phyloP scores from a whole-genome alignment of 2,329 filamentous ascomycete species.

The Grosmannia penicillata region DNA sequence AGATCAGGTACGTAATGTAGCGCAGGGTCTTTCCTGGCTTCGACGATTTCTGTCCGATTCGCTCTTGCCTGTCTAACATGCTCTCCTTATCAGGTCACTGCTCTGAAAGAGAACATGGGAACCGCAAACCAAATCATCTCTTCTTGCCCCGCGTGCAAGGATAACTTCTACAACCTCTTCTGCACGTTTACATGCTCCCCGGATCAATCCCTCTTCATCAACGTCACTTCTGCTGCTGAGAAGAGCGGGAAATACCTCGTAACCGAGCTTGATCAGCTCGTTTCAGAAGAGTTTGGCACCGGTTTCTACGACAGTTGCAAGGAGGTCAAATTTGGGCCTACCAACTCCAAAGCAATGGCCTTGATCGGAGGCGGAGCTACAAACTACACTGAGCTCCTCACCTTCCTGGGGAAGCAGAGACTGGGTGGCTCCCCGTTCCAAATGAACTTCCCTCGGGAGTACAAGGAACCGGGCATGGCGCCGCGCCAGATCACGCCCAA shows the following conservation, averaged over 20 bases:
- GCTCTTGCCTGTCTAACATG: background rate
- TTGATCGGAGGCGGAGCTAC: constrained; percentile 92
- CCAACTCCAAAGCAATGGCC: constrained; percentile 86
- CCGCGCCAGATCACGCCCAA: constrained; percentile 60
- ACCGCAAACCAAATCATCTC: constrained; percentile 81
- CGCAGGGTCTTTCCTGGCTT: too few species aligned
- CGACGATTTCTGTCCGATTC: background rate
- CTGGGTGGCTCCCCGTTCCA: constrained; percentile 88
- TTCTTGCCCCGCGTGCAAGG: constrained; percentile 90
- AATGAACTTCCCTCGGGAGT: constrained; percentile 71
- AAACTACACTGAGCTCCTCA: constrained; percentile 73
- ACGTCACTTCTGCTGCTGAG: constrained; percentile 61
- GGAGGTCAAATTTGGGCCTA: constrained; percentile 93
- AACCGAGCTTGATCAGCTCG: constrained; percentile 77
- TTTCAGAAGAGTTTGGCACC: constrained; percentile 68
- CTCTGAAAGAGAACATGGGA: constrained; percentile 70
- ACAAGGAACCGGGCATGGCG: constrained; percentile 54
- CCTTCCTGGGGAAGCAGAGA: constrained; percentile 88
- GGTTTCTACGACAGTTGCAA: constrained; percentile 97
- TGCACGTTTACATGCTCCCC: constrained; percentile 98
- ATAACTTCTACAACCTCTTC: constrained; percentile 97
- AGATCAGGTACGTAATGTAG: constrained; percentile 46
- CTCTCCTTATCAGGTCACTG: constrained; percentile 43
- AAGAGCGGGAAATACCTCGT: constrained; percentile 52
- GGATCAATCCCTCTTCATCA: constrained; percentile 88